These are phyloP conservation scores for Xylariaceae sp. DNA, from an alignment of 2,329 filamentous ascomycete genomes.

Conservation along the genomic window DNA sequence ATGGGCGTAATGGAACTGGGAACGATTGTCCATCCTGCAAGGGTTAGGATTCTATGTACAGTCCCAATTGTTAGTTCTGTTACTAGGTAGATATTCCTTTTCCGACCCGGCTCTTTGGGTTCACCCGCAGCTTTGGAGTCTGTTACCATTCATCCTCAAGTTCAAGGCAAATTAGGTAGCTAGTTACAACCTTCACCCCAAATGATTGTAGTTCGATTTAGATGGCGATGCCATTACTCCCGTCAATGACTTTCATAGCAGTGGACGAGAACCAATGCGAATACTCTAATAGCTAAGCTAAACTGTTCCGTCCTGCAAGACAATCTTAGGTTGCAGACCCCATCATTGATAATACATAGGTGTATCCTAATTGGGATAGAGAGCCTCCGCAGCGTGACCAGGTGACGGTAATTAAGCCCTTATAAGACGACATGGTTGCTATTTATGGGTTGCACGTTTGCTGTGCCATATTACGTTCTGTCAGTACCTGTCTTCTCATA, in stretches of 20 bases:
- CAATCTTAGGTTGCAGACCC: not conserved
- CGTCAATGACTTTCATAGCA: no score
- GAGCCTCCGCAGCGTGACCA: constrained; percentile 19
- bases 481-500: no score
- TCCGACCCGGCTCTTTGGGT: constrained; percentile 23
- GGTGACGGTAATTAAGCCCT: no score
- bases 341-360: not conserved
- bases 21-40: constrained; percentile 6
- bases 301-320: no score
- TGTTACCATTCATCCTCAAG: not conserved
- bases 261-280: not conserved
- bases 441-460: constrained; percentile 15
- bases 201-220: not conserved
- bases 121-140: not conserved
- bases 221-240: not conserved
- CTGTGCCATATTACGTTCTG: no score
- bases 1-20: constrained; percentile 10
- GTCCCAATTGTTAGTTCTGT: no score
- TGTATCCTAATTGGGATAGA: constrained; percentile 14
- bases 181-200: not conserved
- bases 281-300: no score
- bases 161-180: not conserved
- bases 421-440: no score
- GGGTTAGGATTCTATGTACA: constrained; percentile 4
- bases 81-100: not conserved